Conservation (phyloP, 371 early-diverging fungal species). For the Syncephalis fuscata region DNA sequence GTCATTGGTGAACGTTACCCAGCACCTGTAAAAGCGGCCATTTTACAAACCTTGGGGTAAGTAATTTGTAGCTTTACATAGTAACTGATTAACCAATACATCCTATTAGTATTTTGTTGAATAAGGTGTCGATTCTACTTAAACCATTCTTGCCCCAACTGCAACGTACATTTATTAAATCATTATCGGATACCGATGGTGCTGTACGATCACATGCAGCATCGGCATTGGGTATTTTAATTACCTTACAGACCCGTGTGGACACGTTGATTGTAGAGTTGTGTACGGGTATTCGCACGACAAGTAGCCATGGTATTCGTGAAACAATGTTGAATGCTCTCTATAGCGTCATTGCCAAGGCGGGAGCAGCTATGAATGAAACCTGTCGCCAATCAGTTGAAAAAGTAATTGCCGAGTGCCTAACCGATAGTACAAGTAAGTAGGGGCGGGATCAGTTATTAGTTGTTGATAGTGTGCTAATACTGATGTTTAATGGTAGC, state of each 20-base stretch:
- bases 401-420: no score
- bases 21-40: conserved; percentile 78
- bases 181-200: conserved; percentile 54
- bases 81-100: neutral
- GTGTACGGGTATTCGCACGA: conserved; percentile 47
- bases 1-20: conserved; percentile 91
- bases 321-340: conserved; percentile 55
- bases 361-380: neutral
- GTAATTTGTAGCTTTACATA: neutral
- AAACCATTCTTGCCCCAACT: conserved; percentile 96
- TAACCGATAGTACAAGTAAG: no score
- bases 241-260: conserved; percentile 63
- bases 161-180: conserved; percentile 91
- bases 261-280: conserved; percentile 80
- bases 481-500: no score
- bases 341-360: conserved; percentile 30
- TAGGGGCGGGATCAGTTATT: no score
- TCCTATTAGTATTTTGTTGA: conserved; percentile 36
- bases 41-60: conserved; percentile 64
- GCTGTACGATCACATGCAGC: conserved; percentile 68
- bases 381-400: no score
- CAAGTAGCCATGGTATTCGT: conserved; percentile 22
- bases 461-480: no score
- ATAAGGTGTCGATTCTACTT: conserved; percentile 66
- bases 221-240: conserved; percentile 55